phyloP scores from a whole-genome alignment of 2,329 filamentous ascomycete species.

The Fusarium pseudocircinatum region DNA sequence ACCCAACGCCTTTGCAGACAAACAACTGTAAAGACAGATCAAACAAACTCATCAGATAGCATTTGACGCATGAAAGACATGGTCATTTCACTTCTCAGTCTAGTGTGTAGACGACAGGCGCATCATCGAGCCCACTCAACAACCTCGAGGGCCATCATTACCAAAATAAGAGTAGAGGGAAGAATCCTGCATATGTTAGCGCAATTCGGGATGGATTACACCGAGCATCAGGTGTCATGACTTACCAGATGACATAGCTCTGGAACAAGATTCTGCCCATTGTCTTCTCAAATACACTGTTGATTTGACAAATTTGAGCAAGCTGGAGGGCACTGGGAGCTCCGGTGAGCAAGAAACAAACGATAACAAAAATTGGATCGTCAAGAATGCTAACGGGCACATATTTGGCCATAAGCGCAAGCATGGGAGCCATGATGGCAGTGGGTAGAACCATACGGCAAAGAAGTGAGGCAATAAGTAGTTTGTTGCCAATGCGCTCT shows the following conservation, averaged over 20 bases:
- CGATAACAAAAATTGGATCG: slow-evolving; percentile 97
- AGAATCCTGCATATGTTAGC: slow-evolving; percentile 74
- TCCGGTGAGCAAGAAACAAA: slow-evolving; percentile 95
- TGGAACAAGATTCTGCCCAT: slow-evolving; percentile 96
- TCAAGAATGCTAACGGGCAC: slow-evolving; percentile 93
- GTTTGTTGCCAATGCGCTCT: slow-evolving; percentile 72
- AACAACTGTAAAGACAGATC: background rate
- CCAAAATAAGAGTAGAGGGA: slow-evolving; percentile 88
- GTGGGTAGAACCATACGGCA: slow-evolving; percentile 94
- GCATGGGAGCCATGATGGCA: slow-evolving; percentile 87
- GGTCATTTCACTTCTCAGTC: background rate
- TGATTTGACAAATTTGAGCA: slow-evolving; percentile 98
- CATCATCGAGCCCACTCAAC: slow-evolving; percentile 79
- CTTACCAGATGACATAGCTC: slow-evolving; percentile 85
- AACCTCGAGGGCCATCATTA: slow-evolving; percentile 91
- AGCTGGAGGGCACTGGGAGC: slow-evolving; percentile 93
- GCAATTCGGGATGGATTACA: slow-evolving; percentile 6
- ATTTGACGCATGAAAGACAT: background rate
- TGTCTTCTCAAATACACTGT: slow-evolving; percentile 92
- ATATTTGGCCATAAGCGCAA: slow-evolving; percentile 89
- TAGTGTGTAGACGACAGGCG: background rate
- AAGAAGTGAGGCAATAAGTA: slow-evolving; percentile 86
- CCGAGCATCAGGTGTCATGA: slow-evolving; percentile 39
- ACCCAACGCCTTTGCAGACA: slow-evolving; percentile 17
- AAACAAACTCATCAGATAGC: background rate